Base-by-base conservation (phyloP, 164 flowering plant genomes). In the Tetrastigma voinierianum region DNA sequence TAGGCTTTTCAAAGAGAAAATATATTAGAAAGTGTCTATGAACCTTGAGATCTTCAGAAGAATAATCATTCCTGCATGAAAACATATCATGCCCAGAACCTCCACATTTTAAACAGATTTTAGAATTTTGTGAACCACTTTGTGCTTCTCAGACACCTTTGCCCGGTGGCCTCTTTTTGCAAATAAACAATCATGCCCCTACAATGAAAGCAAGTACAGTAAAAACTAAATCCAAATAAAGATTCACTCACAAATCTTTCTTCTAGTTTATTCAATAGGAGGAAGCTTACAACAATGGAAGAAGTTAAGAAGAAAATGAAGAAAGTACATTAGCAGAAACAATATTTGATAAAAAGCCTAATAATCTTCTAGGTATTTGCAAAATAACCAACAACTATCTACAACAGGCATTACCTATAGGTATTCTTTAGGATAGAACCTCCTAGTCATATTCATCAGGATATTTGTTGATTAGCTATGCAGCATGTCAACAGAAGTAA, bases 101-200 rank as follows among this genome's bases (percentile, higher is more conserved):
- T 55, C 91, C 91, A 76, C 98, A 94, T 74, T 76, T 87, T 24
- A 95, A 71, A 67, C 98, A 95, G 15, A 87, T 69, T 51, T 76
- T 85, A 9, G 73, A 70, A 70, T 55, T 70, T 59, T 65, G 71
- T 11, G 72, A 61, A 25, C 19, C 68, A 25, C 48, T 48, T 32
- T 76, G 46, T 71, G 15, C 72, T 81, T 93, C 40, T 83, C 94
- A 4, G 93, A 75, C 98, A 95, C 83, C 77, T 83, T 88, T 10
- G 95, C 93, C 21, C 81, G 80, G 68, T 96, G 98, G 21, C 96
- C 95, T 51, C 76, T 70, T 79, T 70, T 87, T 90, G 89, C 97
- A 96, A 66, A 88, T 87, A 74, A 93, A 67, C 99, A 93, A 65
- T 81, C 85, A 64, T 68, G 74, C 16, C 79, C 90, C 98, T 93